Conservation (phyloP, 495 filamentous ascomycete genomes). For the Daldinia decipiens region DNA sequence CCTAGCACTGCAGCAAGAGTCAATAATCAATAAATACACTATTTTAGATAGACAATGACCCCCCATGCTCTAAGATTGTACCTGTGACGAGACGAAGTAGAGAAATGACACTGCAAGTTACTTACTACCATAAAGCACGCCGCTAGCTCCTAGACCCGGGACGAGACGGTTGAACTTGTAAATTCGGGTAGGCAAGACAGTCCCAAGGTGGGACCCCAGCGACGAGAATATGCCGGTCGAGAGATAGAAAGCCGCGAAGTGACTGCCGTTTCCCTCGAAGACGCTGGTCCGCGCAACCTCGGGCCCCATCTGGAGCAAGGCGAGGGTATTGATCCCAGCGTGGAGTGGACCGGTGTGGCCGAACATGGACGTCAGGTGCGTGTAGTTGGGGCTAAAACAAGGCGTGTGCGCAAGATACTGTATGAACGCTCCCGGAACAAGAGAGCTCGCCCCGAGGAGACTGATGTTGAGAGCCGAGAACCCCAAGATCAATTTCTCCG, state of each 20-base stretch:
- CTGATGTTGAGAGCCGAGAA: constrained; percentile 30
- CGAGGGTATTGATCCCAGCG: constrained; percentile 37
- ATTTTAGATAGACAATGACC: not conserved
- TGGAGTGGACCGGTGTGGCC: constrained; percentile 39
- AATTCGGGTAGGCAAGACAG: constrained; percentile 23
- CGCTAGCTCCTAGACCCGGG: constrained; percentile 31
- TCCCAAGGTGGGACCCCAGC: constrained; percentile 38
- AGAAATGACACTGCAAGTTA: not conserved
- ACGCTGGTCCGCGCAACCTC: constrained; percentile 21
- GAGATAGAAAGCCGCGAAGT: constrained; percentile 49
- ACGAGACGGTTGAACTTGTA: constrained; percentile 17
- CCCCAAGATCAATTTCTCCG: constrained; percentile 24
- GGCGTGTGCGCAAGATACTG: constrained; percentile 37
- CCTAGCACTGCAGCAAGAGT: constrained; percentile 33
- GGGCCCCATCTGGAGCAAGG: constrained; percentile 32
- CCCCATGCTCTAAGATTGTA: too few species aligned
- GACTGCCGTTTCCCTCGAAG: constrained; percentile 39
- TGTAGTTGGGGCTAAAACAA: constrained; percentile 33
- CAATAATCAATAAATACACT: constrained; percentile 13
- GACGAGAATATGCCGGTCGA: constrained; percentile 43
- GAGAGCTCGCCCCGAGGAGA: constrained; percentile 11
- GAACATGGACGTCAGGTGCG: constrained; percentile 46
- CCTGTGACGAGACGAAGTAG: too few species aligned
- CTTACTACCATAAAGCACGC: constrained; percentile 41
- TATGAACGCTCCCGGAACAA: constrained; percentile 6